Base-by-base conservation (phyloP, 2,329 filamentous ascomycete genomes). In the Aurifilum marmelostoma region DNA sequence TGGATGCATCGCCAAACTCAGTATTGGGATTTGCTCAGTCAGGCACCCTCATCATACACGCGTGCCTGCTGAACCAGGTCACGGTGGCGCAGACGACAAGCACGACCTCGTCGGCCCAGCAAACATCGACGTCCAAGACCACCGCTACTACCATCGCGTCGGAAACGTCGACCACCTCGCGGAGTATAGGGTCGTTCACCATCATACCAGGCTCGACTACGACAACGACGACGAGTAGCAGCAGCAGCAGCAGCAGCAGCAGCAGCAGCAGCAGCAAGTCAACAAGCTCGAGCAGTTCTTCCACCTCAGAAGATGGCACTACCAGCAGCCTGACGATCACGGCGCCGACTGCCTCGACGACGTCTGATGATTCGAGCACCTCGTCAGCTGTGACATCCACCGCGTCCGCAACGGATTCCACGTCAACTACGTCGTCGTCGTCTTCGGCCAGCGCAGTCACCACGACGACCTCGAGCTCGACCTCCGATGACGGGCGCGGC, bases 1-100 rank as follows among this genome's bases (percentile, higher is more conserved):
- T 90, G 32, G 86, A 87, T 18, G 90, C 89, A 0, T 70, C 75
- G 24, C 62, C 72, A 0, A 73, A 76, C 21, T 79, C 82, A 1
- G 71, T 84, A 16, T 71, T 84, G 18, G 77, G 75, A 6, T 77
- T 65, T 27, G 69, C 69, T 32, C 67, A 67, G n/a, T 62, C 63
- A 7, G 64, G 69, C 3, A 56, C 50, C 37, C 52, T 71, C 41
- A n/a, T 69, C 11, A 12, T 61, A 18, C 60, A 66, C 6, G 61
- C 56, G 11, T 71, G 69, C 39, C 1, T 65, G 16, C 43, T 47
- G 24, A 24, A 69, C 61, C 67, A 69, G 24, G 50, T 71, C 32
- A 69, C 69, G 6, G 29, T 69, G 54, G 47, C 63, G 34, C 64
- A 63, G 54, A 65, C 63, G 11, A 67, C 66, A 16, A 66, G 67